Base-by-base conservation (phyloP, 306 rosid species). In the Hippophae gyantsensis region DNA sequence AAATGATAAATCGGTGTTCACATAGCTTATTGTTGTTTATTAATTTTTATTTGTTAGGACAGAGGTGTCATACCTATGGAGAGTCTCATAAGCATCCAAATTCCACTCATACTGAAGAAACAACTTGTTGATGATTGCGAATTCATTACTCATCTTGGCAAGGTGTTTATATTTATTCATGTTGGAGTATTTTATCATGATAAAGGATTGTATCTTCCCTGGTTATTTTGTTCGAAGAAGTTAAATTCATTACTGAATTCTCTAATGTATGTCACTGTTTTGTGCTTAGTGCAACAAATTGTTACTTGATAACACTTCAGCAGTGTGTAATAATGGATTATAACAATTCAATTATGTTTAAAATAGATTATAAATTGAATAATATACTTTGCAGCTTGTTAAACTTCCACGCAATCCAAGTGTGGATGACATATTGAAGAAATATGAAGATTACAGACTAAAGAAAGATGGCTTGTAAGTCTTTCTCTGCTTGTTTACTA, bases 331-430 rank as follows among this genome's bases (percentile, higher is more conserved):
- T 3, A 9, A n/a, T 47, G 3, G 51, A 0, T 47, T 10, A 47
- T 10, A 47, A 47, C 10, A 13, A 11, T 14, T 10, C 60, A 23
- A 27, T 42, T 12, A 48, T 42, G 13, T 43, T 11, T 38, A 13
- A n/a, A 42, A 14, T 47, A 45, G 52, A 18, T 18, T 32, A 2
- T 62, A 14, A 9, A 11, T 48, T 52, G 68, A 49, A 18, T 18
- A 74, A 58, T 38, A 48, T 50, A 23, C 53, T 43, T 63, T 80
- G 83, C 96, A 87, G 98, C 92, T 85, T 48, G 92, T 87, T 52
- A 90, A 83, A 74, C 96, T 90, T 72, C 98, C 98, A 13, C 89
- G 98, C 4, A 60, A 70, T 51, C 98, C 92, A 60, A 92, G 74
- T 73, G 89, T 87, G 40, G 85, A 80, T 46, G 87, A 85, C 69